Evolutionary conservation across 139 green algal species (phyloP).

Genomic region (Chlamydomonas sphaeroides): DNA sequence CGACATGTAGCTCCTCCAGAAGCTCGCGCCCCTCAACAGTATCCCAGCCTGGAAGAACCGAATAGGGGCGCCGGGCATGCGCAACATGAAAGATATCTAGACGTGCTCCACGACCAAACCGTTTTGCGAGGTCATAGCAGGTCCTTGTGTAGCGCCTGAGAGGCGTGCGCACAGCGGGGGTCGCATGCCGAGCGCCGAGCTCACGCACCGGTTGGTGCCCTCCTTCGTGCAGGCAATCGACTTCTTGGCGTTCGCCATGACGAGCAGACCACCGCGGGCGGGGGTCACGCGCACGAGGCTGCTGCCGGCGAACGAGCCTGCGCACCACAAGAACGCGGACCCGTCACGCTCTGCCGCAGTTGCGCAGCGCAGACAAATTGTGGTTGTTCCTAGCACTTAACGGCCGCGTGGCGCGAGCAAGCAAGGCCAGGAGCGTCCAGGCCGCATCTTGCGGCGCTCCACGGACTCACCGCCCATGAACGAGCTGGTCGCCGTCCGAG

Average conservation of each 20-base stretch:
- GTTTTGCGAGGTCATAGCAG: no score
- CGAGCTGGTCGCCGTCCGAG: conserved; percentile 20
- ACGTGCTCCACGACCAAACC: no score
- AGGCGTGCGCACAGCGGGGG: no score
- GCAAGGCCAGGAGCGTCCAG: no score
- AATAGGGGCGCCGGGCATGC: no score
- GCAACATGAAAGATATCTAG: no score
- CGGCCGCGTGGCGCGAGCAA: neutral
- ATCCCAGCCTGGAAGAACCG: no score
- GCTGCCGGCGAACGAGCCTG: conserved; percentile 44
- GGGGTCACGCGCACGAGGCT: conserved; percentile 34
- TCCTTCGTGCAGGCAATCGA: conserved; percentile 70
- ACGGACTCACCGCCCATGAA: conserved; percentile 29
- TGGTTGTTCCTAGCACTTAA: neutral
- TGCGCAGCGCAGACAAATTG: neutral
- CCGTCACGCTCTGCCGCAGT: neutral
- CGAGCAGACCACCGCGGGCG: conserved; percentile 62
- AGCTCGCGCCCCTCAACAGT: no score
- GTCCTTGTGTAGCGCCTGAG: no score
- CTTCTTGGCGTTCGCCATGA: conserved; percentile 79
- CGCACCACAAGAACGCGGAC: neutral
- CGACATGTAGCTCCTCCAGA: no score
- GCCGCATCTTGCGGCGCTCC: neutral
- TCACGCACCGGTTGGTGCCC: conserved; percentile 67
- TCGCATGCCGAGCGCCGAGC: no score